Evolutionary conservation across 768 basidiomycete species (phyloP).

Genomic region (Rhizopogon vinicolor): DNA sequence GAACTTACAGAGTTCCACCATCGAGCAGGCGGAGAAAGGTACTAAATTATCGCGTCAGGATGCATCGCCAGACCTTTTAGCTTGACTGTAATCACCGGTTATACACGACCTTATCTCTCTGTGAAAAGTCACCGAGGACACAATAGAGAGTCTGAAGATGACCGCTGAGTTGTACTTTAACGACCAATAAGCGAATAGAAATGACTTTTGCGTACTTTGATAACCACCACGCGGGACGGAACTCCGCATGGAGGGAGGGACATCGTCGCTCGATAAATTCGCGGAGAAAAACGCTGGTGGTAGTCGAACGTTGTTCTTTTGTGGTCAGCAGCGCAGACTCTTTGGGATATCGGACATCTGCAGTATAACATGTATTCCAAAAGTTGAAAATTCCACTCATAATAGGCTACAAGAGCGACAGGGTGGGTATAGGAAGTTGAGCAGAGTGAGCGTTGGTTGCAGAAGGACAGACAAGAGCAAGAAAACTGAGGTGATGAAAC

Average conservation of each 20-base stretch:
- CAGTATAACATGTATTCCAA: conserved; percentile 7
- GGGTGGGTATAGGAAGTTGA: background rate
- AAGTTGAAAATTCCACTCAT: conserved; percentile 19
- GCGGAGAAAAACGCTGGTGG: conserved; percentile 16
- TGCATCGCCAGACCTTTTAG: background rate
- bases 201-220: conserved; percentile 18
- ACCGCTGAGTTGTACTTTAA: conserved; percentile 20
- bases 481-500: background rate
- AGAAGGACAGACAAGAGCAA: background rate
- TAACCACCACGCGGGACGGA: conserved; percentile 29
- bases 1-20: conserved; percentile 29
- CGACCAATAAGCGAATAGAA: background rate
- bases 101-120: conserved; percentile 23
- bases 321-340: conserved; percentile 15
- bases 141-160: conserved; percentile 30
- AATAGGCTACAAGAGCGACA: background rate
- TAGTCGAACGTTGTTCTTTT: conserved; percentile 6
- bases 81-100: conserved; percentile 16
- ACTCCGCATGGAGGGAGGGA: conserved; percentile 22
- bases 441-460: background rate
- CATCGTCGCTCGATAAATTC: conserved; percentile 28
- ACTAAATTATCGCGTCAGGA: conserved; percentile 12
- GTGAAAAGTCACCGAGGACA: conserved; percentile 26
- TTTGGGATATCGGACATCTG: conserved; percentile 17
- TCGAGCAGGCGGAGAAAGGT: conserved; percentile 24